Evolutionary conservation across 2,329 filamentous ascomycete species (phyloP), one percentile per base, ranked within the genome.

Genomic region (Purpureocillium lavendulum): DNA sequence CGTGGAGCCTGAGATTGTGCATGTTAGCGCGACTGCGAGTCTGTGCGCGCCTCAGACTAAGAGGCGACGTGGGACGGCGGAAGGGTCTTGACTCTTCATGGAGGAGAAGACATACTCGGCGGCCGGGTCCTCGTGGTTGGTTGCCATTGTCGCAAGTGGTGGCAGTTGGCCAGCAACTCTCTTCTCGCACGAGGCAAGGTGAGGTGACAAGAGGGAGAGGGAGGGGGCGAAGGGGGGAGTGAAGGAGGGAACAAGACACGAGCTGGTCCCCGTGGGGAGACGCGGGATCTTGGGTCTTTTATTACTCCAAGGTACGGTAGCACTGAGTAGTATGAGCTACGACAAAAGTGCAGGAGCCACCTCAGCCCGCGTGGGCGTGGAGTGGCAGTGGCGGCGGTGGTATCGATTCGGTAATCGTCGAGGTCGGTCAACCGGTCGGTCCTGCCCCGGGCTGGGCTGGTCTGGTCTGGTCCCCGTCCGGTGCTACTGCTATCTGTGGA

Each of bases 1-100:
- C 50, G 44, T 51, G 49, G 46, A 57, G 56, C 43, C 57, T 59
- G 30, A 8, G 29, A 21, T 12, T 3, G 4, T 30, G 28, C 4
- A 13, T 4, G 17, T 37, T 30, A 37, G 36, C 26, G 11, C 21
- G 10, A 12, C 11, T 30, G 6, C 29, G n/a, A 13, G 11, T 12
- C 7, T 13, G 13, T 12, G 29, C 29, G 11, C 29, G 7, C 29
- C 12, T 12, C n/a, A n/a, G n/a, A n/a, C n/a, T n/a, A n/a, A n/a
- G n/a, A n/a, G 29, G 21, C n/a, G 21, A 26, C 6, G 21, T 10
- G 21, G 6, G 21, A 26, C 10, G 21, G 21, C 21, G 21, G n/a
- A n/a, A n/a, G n/a, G n/a, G n/a, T n/a, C n/a, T n/a, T n/a, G n/a
- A n/a, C n/a, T n/a, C n/a, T n/a, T n/a, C n/a, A n/a, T n/a, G n/a